Base-by-base conservation (phyloP, 78 protist genomes). In the Chrysochromulina parva region DNA sequence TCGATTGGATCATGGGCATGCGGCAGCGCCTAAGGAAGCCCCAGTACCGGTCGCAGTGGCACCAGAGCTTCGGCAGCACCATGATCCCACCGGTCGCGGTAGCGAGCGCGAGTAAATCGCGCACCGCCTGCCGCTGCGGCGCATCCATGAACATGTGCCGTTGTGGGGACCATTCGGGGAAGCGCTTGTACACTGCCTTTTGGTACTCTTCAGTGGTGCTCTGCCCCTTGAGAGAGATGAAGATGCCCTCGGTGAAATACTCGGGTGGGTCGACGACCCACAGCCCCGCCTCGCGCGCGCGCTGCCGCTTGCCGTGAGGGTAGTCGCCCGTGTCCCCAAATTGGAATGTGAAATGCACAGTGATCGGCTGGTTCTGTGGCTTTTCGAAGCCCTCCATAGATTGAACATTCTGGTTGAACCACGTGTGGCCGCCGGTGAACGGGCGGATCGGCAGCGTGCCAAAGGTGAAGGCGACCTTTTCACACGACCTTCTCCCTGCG, bases 261-360 rank as follows among this genome's bases (percentile, higher is more conserved):
- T 48, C 58, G 58, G 84, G 84, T 57, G 84, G 84, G 84, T 74
- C 84, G n/a, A 74, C 84, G 10, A 57, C 84, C 84, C 84, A 74
- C 84, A 50, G 2, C 28, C 10, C 58, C 24, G 26, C 57, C 84
- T 74, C 84, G 10, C 84, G 26, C 84, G 54, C 52, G 52, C 84
- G 84, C n/a, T 74, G 84, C 58, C 84, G 84, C 84, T 74, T 74
- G 26, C 84, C 84, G n/a, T 38, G 84, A 24, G 84, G 52, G 55
- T 74, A 74, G 28, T 48, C 84, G 14, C 16, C 2, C 84, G 84
- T 74, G n/a, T 74, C 84, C 22, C 47, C 26, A 28, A 24, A 74
- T 28, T 74, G 84, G 84, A 38, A 48, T 24, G 84, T 74, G 57
- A 48, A 38, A 14, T 74, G 84, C 48, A 74, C 84, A 3, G 58